A percentile compares a stretch with the other conserved stretches of the same genome.
These are phyloP conservation scores for Vitis rupestris DNA, from an alignment of 164 flowering plant genomes.

Conservation along the genomic window DNA sequence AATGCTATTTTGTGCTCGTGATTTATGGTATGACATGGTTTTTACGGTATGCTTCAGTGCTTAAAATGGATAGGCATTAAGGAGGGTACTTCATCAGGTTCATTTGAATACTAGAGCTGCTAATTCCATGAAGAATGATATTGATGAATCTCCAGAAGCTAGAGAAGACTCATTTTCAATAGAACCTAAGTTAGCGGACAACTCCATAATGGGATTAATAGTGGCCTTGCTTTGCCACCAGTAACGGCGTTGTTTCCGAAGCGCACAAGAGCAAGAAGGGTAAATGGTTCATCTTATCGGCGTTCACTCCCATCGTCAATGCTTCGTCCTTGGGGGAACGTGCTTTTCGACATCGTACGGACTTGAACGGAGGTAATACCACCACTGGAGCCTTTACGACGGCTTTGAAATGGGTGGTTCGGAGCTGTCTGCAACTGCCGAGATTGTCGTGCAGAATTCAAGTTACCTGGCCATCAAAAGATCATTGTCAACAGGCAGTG, in stretches of 20 bases:
- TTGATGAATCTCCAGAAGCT: no score
- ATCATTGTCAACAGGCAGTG: no score
- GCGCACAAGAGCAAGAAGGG: slow-evolving; percentile 15
- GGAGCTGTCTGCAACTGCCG: slow-evolving; percentile 82
- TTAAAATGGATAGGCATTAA: no score
- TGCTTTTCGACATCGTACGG: slow-evolving; percentile 17
- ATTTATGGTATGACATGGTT: no score
- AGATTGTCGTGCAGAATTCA: slow-evolving; percentile 66
- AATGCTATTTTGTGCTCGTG: no score
- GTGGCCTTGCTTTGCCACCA: slow-evolving; percentile 8
- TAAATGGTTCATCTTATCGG: slow-evolving; percentile 68
- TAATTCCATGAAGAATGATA: no score
- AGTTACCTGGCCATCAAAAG: no score
- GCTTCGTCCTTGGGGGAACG: slow-evolving; percentile 38
- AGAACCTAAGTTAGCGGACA: no score
- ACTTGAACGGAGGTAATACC: not conserved
- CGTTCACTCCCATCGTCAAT: slow-evolving; percentile 37
- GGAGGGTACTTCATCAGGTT: no score
- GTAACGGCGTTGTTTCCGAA: not conserved
- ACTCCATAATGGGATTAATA: not conserved
- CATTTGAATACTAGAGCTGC: no score
- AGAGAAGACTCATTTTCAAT: no score
- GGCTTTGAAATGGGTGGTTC: slow-evolving; percentile 82
- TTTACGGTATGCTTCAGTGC: no score
- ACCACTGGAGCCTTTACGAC: slow-evolving; percentile 31